Evolutionary conservation across 108 stramenopile genomes (phyloP).

Genomic region (Fragilariopsis cylindrus): DNA sequence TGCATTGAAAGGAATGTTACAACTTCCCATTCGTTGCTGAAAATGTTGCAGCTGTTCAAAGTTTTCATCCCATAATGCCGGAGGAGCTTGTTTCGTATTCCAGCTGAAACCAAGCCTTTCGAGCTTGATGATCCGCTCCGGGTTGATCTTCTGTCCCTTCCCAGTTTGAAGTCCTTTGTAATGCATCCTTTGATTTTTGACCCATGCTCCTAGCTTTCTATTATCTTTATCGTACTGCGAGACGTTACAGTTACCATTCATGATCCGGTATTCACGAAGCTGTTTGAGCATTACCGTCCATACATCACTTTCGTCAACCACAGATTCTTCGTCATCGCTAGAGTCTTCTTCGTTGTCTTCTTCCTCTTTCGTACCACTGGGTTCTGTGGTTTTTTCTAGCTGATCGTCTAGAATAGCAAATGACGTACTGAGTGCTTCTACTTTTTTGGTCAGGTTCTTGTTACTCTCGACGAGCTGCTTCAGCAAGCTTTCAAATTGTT

Average conservation of each 20-base stretch:
- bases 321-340: background rate
- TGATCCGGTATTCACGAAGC: conserved; percentile 11
- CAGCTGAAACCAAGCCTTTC: conserved; percentile 12
- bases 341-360: background rate
- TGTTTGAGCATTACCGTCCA: conserved; percentile 1
- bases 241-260: conserved; percentile 8
- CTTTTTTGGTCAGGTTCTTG: too few relatives aligned
- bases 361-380: background rate
- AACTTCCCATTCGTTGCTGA: background rate
- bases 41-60: background rate
- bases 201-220: background rate
- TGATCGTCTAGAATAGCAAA: too few relatives aligned
- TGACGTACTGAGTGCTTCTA: too few relatives aligned
- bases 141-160: background rate
- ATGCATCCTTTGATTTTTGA: background rate
- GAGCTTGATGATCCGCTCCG: background rate
- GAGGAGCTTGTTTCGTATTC: background rate
- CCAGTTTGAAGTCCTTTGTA: background rate
- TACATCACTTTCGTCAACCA: background rate
- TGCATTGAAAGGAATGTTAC: background rate
- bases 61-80: conserved; percentile 7
- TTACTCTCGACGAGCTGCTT: too few relatives aligned
- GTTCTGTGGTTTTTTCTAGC: too few relatives aligned
- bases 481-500: too few relatives aligned
- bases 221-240: background rate